Conservation (phyloP, 2,329 filamentous ascomycete genomes). For the Thermomyces lanuginosus region DNA sequence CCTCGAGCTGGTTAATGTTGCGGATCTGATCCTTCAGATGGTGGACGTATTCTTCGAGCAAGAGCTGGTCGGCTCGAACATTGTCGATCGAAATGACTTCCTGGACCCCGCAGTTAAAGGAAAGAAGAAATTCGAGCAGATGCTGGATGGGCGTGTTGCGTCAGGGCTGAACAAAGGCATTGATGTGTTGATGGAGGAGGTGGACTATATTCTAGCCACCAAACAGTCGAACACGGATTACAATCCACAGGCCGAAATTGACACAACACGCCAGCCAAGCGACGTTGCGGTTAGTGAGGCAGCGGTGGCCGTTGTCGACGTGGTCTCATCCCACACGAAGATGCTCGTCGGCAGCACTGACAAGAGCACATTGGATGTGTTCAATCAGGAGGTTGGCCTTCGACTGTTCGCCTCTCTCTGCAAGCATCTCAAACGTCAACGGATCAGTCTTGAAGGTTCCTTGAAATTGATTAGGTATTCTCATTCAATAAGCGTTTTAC, state of each 20-base stretch:
- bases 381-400: slow-evolving; percentile 92
- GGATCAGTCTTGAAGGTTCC: slow-evolving; percentile 75
- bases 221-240: slow-evolving; percentile 78
- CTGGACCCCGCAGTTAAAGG: slow-evolving; percentile 78
- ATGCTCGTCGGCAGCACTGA: slow-evolving; percentile 93
- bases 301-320: slow-evolving; percentile 62
- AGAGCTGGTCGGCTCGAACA: slow-evolving; percentile 65
- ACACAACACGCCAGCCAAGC: slow-evolving; percentile 19
- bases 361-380: slow-evolving; percentile 95
- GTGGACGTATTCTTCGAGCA: slow-evolving; percentile 97
- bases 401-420: slow-evolving; percentile 82
- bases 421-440: slow-evolving; percentile 94
- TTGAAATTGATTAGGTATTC: slow-evolving; percentile 64
- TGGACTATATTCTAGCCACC: slow-evolving; percentile 85
- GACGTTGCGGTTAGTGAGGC: slow-evolving; percentile 55
- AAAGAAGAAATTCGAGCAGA: slow-evolving; percentile 97
- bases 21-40: slow-evolving; percentile 97
- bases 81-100: slow-evolving; percentile 88
- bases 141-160: slow-evolving; percentile 92
- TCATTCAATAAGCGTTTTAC: slow-evolving; percentile 6
- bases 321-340: slow-evolving; percentile 73
- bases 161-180: slow-evolving; percentile 95
- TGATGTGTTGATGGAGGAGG: slow-evolving; percentile 94
- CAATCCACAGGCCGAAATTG: slow-evolving; percentile 45
- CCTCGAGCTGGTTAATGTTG: slow-evolving; percentile 92